A percentile compares a stretch with the other conserved stretches of the same genome.
Evolutionary conservation across 192 early-diverging fungal species (phyloP).

Genomic region (Cladochytrium replicatum): DNA sequence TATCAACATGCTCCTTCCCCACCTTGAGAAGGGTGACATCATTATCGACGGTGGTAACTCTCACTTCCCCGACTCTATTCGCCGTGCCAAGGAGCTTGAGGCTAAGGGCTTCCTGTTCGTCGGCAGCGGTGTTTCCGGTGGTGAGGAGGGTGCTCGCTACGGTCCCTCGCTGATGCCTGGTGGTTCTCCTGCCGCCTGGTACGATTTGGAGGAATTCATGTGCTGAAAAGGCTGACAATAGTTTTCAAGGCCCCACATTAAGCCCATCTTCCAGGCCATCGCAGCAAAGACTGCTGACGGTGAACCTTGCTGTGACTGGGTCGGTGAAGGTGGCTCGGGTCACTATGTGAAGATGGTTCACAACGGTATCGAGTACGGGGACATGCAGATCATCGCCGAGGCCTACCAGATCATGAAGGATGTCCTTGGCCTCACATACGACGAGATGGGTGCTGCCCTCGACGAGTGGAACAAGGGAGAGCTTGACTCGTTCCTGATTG

Average conservation of each 20-base stretch:
- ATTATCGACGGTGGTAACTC: conserved; percentile 99
- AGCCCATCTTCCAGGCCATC: conserved; percentile 95
- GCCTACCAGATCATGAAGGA: conserved; percentile 89
- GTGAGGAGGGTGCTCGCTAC: conserved; percentile 96
- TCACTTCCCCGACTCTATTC: conserved; percentile 93
- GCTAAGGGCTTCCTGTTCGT: conserved; percentile 90
- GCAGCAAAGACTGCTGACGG: conserved; percentile 78
- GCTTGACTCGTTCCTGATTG: conserved; percentile 93
- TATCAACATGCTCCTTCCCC: conserved; percentile 79
- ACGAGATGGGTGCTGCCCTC: conserved; percentile 85
- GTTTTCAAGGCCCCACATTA: conserved; percentile 58
- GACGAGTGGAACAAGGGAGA: conserved; percentile 95
- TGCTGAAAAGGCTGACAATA: background rate
- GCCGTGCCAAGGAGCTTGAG: conserved; percentile 79
- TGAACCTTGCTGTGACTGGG: conserved; percentile 98
- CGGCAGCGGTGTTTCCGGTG: conserved; percentile 95
- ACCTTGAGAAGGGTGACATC: conserved; percentile 82
- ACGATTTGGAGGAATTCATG: conserved; percentile 12
- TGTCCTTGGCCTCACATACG: conserved; percentile 65
- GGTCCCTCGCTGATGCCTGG: conserved; percentile 98
- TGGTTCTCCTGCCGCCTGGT: conserved; percentile 88
- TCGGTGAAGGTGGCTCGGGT: conserved; percentile 91
- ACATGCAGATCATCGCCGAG: conserved; percentile 98
- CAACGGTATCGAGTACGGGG: conserved; percentile 99
- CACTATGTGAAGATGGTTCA: conserved; percentile 99